Conservation (phyloP, 1,284 basidiomycete genomes). For the Volvariella surrecta region DNA sequence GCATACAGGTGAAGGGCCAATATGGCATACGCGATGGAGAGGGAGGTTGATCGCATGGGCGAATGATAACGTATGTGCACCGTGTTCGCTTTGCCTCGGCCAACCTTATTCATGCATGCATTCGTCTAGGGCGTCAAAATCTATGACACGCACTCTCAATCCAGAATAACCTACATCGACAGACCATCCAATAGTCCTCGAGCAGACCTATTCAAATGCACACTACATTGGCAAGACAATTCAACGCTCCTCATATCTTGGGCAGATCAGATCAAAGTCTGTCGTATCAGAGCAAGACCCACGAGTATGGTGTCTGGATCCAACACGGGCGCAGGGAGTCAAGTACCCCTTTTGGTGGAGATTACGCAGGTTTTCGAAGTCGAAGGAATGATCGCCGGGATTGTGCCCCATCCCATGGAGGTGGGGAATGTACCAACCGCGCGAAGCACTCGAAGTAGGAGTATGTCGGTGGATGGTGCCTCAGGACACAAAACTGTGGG, state of each 20-base stretch:
- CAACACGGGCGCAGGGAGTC: constrained; percentile 25
- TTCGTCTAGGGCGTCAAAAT: constrained; percentile 95
- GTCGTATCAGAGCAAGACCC: constrained; percentile 64
- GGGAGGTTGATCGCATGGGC: constrained; percentile 92
- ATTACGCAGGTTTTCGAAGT: constrained; percentile 89
- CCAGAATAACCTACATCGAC: constrained; percentile 84
- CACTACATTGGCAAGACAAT: constrained; percentile 88
- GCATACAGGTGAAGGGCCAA: constrained; percentile 88
- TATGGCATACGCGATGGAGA: constrained; percentile 89
- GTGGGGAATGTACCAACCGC: no score
- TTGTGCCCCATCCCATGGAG: constrained; percentile 72
- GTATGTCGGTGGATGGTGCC: no score
- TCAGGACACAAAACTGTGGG: no score
- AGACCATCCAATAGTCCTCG: constrained; percentile 76
- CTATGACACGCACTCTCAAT: constrained; percentile 77
- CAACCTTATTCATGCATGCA: background rate
- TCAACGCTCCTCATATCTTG: constrained; percentile 87
- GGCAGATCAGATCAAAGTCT: constrained; percentile 93
- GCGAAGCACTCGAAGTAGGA: no score
- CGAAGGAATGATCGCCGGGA: constrained; percentile 93
- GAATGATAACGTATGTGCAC: constrained; percentile 68
- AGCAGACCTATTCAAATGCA: constrained; percentile 90
- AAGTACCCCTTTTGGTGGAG: constrained; percentile 65
- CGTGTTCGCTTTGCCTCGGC: background rate
- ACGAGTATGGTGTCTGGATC: constrained; percentile 27